Percentiles rank a stretch among this genome's conserved stretches.
Evolutionary conservation across 2,329 filamentous ascomycete species (phyloP).

Genomic region (Aspergillus ustus): DNA sequence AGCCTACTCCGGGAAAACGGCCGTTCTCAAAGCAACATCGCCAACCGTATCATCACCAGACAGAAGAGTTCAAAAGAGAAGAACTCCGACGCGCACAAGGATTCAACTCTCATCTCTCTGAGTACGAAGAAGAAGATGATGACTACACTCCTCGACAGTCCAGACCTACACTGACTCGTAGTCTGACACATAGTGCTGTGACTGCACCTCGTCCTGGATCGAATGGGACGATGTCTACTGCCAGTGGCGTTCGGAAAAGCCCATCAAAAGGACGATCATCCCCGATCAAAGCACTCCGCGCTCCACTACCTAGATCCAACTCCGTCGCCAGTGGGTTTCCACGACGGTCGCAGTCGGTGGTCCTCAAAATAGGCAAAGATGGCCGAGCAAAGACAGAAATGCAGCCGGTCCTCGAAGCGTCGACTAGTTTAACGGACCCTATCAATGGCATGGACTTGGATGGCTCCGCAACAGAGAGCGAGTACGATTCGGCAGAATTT

Average conservation of each 20-base stretch:
- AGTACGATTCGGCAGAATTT: slow-evolving; percentile 46
- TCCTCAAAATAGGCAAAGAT: slow-evolving; percentile 54
- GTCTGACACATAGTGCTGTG: slow-evolving; percentile 45
- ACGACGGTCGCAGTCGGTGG: slow-evolving; percentile 46
- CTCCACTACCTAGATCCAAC: slow-evolving; percentile 37
- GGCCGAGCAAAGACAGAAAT: slow-evolving; percentile 54
- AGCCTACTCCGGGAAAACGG: slow-evolving; percentile 35
- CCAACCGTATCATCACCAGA: slow-evolving; percentile 55
- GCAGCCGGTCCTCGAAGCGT: slow-evolving; percentile 39
- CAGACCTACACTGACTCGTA: slow-evolving; percentile 46
- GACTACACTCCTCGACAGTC: slow-evolving; percentile 39
- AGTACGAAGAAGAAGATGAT: slow-evolving; percentile 39
- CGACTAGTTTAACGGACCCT: slow-evolving; percentile 41
- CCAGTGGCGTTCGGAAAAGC: slow-evolving; percentile 45
- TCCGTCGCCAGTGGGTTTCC: slow-evolving; percentile 37
- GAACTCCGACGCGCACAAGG: slow-evolving; percentile 42
- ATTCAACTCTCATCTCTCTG: slow-evolving; percentile 31
- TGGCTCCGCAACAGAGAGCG: slow-evolving; percentile 49
- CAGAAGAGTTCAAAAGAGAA: slow-evolving; percentile 53
- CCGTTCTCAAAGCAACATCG: slow-evolving; percentile 34
- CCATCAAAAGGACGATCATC: slow-evolving; percentile 50
- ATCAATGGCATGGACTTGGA: slow-evolving; percentile 46
- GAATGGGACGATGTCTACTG: slow-evolving; percentile 37
- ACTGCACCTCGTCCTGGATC: slow-evolving; percentile 36
- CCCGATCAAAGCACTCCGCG: slow-evolving; percentile 43